Evolutionary conservation across 306 rosid species (phyloP), one percentile per base, ranked within the genome.

Genomic region (Castanea sativa): DNA sequence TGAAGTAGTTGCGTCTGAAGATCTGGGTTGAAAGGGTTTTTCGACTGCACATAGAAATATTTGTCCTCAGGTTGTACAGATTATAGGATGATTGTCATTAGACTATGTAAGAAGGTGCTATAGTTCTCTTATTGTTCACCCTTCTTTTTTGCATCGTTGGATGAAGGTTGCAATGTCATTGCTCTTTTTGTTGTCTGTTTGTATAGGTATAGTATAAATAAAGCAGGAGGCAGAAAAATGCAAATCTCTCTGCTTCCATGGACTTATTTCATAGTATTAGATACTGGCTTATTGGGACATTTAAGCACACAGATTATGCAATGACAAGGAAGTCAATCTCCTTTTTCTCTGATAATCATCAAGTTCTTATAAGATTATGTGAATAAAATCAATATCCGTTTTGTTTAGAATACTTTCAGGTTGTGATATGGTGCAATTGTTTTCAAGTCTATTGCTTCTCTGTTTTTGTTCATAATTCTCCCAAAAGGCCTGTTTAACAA

Each of bases 1-100:
- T 89, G 76, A 83, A 73, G 2, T 30, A 19, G 57, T 51, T 35
- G 45, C 81, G 68, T 80, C 85, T 82, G 84, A 85, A 49, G 53
- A 81, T 80, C 79, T 78, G 83, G 79, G 76, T 53, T 79, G 43
- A 75, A 81, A 43, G 58, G 74, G 78, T 65, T 58, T 73, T 89
- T 87, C 85, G 86, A 81, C 82, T 89, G 93, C 90, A 89, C 83
- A 87, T 82, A 81, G 71, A 71, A 76, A 73, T 38, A 69, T 64
- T 55, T n/a, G 80, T 61, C 52, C 85, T 86, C 83, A 80, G 76
- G 58, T 81, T 90, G 97, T 92, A 90, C 93, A 92, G 88, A 80
- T 43, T 89, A 76, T 87, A 90, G 90, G 88, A 83, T 75, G 81
- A 23, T 76, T 67, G 76, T 78, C 56, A 71, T 72, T 80, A 55